Percentiles rank a stretch among this genome's conserved stretches.
These are phyloP conservation scores for Stachybotrys chartarum DNA, from an alignment of 2,329 filamentous ascomycete genomes.

Conservation along the genomic window DNA sequence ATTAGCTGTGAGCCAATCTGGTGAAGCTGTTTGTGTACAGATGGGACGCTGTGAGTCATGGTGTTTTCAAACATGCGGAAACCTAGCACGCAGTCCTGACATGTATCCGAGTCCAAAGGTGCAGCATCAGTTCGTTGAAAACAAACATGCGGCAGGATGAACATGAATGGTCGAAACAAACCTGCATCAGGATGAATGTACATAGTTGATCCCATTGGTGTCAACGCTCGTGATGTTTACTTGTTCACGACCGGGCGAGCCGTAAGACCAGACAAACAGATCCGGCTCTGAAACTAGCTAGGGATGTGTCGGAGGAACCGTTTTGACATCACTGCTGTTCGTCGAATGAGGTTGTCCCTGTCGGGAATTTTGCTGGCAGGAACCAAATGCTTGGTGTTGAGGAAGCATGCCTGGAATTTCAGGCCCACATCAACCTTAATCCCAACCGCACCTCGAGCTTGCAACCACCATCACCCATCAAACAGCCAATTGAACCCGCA, in stretches of 20 bases:
- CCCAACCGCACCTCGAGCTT: conserved; percentile 17
- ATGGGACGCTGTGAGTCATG: background rate
- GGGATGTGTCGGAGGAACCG: no score
- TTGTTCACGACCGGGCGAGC: no score
- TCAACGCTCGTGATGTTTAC: no score
- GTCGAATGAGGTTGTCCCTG: background rate
- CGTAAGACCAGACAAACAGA: no score
- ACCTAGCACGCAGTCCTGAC: no score
- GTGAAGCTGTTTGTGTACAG: no score
- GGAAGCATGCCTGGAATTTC: conserved; percentile 13
- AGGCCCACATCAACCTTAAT: conserved; percentile 21
- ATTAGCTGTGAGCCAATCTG: no score
- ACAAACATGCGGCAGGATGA: background rate
- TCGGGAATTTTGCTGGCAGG: background rate
- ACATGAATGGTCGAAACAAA: background rate
- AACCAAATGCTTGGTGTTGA: background rate
- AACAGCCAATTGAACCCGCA: conserved; percentile 26
- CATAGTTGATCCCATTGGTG: no score
- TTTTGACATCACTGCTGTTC: no score
- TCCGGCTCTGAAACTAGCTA: no score
- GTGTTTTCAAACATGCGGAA: background rate
- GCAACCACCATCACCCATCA: conserved; percentile 15
- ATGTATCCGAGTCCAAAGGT: no score
- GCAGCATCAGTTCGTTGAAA: background rate
- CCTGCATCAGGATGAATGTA: no score